Evolutionary conservation across 805 yeast genomes (phyloP).

Genomic region (Cyberlindnera bimundalis): DNA sequence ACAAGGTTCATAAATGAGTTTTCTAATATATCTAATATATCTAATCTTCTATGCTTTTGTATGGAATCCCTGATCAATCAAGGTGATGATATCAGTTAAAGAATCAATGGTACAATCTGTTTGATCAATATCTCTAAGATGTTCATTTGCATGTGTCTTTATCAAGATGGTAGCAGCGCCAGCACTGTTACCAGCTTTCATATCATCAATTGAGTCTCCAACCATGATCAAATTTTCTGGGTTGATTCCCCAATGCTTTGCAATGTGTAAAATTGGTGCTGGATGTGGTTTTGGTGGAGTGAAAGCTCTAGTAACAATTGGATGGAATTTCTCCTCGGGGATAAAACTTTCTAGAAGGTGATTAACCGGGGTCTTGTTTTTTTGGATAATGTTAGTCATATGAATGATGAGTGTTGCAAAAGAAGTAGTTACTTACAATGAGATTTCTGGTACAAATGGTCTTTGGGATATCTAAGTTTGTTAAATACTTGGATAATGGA

Average conservation of each 20-base stretch:
- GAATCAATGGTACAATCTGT: constrained; percentile 24
- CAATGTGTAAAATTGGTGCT: constrained; percentile 56
- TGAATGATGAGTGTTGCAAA: not conserved
- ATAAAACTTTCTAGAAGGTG: constrained; percentile 46
- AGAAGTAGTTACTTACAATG: constrained; percentile 18
- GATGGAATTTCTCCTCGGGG: constrained; percentile 40
- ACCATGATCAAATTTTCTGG: constrained; percentile 59
- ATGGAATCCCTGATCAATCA: constrained; percentile 36
- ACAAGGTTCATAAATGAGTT: not conserved
- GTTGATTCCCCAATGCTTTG: constrained; percentile 42
- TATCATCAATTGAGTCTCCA: constrained; percentile 71
- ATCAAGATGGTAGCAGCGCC: constrained; percentile 57
- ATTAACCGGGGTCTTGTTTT: constrained; percentile 44
- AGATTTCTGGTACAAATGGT: constrained; percentile 64
- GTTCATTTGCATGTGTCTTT: constrained; percentile 47
- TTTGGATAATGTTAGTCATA: not conserved
- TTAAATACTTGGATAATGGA: constrained; percentile 10
- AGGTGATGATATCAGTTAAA: constrained; percentile 34
- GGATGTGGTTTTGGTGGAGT: constrained; percentile 69
- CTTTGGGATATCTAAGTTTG: constrained; percentile 34
- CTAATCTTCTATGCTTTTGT: constrained; percentile 1
- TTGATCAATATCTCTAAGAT: constrained; percentile 37
- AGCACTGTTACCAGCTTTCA: constrained; percentile 60
- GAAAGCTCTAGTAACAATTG: constrained; percentile 60
- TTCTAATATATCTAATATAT: not conserved